Evolutionary conservation across 2,329 filamentous ascomycete species (phyloP).

Genomic region (Fusarium veterinarium): DNA sequence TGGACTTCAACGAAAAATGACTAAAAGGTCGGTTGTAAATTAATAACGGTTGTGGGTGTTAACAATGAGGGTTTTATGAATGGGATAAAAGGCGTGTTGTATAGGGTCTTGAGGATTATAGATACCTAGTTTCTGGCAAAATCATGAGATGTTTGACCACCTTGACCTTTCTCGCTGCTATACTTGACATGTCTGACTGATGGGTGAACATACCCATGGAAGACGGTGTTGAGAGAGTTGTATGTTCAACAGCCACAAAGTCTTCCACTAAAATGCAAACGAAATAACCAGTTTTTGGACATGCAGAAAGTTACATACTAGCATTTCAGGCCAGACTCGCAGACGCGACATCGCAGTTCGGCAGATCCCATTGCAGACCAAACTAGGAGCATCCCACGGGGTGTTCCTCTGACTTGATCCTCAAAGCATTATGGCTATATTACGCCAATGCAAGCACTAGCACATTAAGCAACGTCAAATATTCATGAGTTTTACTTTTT

Average conservation of each 20-base stretch:
- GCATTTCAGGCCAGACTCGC: neutral
- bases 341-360: too few species aligned
- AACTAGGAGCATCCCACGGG: neutral
- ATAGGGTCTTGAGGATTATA: neutral
- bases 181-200: too few species aligned
- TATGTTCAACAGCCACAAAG: neutral
- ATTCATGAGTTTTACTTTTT: neutral
- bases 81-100: slow-evolving; percentile 23
- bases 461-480: neutral
- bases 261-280: neutral
- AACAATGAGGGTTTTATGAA: slow-evolving; percentile 17
- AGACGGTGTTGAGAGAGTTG: neutral
- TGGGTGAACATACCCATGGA: neutral
- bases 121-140: slow-evolving; percentile 4
- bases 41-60: neutral
- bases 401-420: neutral
- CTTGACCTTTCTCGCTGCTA: neutral
- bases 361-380: neutral
- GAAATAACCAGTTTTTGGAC: neutral
- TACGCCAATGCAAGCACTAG: neutral
- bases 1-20: slow-evolving; percentile 55
- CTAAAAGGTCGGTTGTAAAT: slow-evolving; percentile 26
- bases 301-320: neutral
- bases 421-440: neutral
- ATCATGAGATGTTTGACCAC: neutral